Evolutionary conservation across 129 eudicot species (phyloP).

Genomic region (carrot (Daucus carota)): DH1_v3.0 NC_030381.2:27858001-27858500

Average conservation of each 20-base stretch:
- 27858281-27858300: conserved; percentile 96
- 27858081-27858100: background rate
- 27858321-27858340: conserved; percentile 53
- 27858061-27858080: conserved; percentile 97
- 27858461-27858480: conserved; percentile 52
- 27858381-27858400: conserved; percentile 46
- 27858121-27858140: background rate
- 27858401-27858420: conserved; percentile 17
- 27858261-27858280: conserved; percentile 64
- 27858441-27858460: conserved; percentile 55
- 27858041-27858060: conserved; percentile 81
- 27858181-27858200: background rate
- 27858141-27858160: background rate
- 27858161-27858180: background rate
- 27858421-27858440: conserved; percentile 17
- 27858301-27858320: conserved; percentile 82
- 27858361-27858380: conserved; percentile 53
- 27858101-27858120: background rate
- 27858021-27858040: conserved; percentile 93
- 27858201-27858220: conserved; percentile 98
- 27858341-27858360: conserved; percentile 47
- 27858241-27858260: conserved; percentile 76
- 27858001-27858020: conserved; percentile 54
- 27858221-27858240: conserved; percentile 96
- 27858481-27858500: conserved; percentile 41